Evolutionary conservation across 164 flowering plant genomes (phyloP).

Genomic region (Paratinospora sagittata): DNA sequence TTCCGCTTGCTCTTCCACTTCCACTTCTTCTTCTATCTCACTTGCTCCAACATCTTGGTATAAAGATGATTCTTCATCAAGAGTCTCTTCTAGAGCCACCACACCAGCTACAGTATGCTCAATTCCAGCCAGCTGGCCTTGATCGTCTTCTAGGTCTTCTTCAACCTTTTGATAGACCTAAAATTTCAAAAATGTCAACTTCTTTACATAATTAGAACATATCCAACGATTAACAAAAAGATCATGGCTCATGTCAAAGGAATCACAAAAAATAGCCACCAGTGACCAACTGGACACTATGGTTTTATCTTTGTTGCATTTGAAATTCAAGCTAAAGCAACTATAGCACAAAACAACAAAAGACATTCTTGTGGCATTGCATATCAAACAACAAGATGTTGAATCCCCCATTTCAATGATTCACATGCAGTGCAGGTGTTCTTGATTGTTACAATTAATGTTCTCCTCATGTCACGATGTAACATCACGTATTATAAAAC

Average conservation of each 20-base stretch:
- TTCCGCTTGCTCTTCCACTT: neutral
- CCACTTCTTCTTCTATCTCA: neutral
- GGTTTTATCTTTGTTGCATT: too few relatives aligned
- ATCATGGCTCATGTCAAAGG: too few relatives aligned
- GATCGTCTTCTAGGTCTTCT: conserved; percentile 28
- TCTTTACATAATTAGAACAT: neutral
- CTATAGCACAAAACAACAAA: too few relatives aligned
- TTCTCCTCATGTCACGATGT: too few relatives aligned
- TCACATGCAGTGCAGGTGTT: neutral
- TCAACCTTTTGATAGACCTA: conserved; percentile 56
- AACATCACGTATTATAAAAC: too few relatives aligned
- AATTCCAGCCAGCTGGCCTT: neutral
- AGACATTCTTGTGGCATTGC: neutral
- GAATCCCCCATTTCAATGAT: neutral
- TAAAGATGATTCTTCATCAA: conserved; percentile 13
- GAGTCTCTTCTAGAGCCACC: conserved; percentile 13
- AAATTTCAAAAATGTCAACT: neutral
- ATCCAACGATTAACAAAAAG: neutral
- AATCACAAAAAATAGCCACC: too few relatives aligned
- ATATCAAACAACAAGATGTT: neutral
- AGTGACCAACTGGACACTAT: too few relatives aligned
- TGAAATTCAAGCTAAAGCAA: too few relatives aligned
- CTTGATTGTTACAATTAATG: neutral
- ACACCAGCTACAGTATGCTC: conserved; percentile 4
- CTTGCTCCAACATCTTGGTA: neutral